phyloP scores from a whole-genome alignment of 2,329 filamentous ascomycete species.

The Botryosphaeria dothidea region DNA sequence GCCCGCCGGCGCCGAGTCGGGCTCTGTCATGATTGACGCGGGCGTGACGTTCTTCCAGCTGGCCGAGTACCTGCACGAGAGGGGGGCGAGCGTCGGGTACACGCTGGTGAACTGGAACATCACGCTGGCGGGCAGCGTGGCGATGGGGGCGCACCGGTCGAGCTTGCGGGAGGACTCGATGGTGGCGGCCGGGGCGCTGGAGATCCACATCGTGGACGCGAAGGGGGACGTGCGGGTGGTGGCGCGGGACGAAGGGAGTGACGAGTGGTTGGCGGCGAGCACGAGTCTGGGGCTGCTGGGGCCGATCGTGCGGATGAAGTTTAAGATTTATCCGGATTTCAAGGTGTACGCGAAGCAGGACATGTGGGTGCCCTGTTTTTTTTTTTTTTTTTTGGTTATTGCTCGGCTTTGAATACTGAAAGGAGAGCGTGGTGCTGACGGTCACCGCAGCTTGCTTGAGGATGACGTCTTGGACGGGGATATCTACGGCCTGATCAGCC shows the following conservation, averaged over 20 bases:
- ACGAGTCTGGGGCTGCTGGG: constrained; percentile 53
- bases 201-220: constrained; percentile 54
- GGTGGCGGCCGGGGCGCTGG: constrained; percentile 52
- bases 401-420: background rate
- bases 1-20: constrained; percentile 29
- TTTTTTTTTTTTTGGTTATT: too few species aligned
- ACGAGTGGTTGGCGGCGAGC: constrained; percentile 55
- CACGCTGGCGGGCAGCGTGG: constrained; percentile 52
- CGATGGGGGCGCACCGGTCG: constrained; percentile 55
- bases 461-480: constrained; percentile 52
- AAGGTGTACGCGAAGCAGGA: constrained; percentile 55
- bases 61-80: constrained; percentile 51
- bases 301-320: constrained; percentile 51
- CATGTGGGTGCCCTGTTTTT: constrained; percentile 42
- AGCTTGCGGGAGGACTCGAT: constrained; percentile 52
- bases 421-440: background rate
- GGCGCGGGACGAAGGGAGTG: constrained; percentile 44
- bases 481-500: constrained; percentile 52
- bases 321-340: constrained; percentile 53
- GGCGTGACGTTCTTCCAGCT: constrained; percentile 53
- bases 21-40: constrained; percentile 52
- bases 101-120: constrained; percentile 59
- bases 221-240: constrained; percentile 46
- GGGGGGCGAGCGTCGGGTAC: constrained; percentile 51
- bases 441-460: constrained; percentile 34